Conservation (phyloP, 176 grass and related monocot genomes). For the Triticum timopheevii region DNA sequence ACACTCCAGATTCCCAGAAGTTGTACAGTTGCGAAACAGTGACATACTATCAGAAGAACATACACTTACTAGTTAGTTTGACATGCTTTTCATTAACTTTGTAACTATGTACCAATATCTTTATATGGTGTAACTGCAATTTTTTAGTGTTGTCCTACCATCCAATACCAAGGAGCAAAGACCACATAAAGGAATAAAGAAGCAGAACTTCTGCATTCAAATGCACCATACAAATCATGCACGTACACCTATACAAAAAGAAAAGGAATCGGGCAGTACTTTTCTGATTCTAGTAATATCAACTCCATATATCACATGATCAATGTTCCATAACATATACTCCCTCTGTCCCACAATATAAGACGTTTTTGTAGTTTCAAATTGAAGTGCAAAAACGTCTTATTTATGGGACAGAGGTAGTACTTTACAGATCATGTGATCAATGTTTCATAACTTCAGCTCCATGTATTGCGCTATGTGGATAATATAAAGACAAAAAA, state of each 20-base stretch:
- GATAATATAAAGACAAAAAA: not conserved
- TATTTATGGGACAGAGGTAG: too few species aligned
- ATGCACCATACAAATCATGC: not conserved
- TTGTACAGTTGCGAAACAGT: not conserved
- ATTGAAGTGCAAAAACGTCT: too few species aligned
- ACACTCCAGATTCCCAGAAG: not conserved
- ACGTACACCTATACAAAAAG: not conserved
- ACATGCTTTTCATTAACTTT: not conserved
- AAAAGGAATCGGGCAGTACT: not conserved
- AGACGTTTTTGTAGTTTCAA: too few species aligned
- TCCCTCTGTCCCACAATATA: too few species aligned
- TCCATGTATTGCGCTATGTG: not conserved
- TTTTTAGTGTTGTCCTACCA: not conserved
- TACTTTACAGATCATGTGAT: not conserved
- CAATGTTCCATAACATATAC: not conserved
- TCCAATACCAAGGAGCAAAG: constrained; percentile 1
- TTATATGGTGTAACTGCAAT: not conserved
- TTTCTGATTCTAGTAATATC: not conserved
- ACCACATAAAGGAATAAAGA: not conserved
- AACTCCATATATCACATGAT: not conserved
- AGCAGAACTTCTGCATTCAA: not conserved
- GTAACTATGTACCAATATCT: not conserved
- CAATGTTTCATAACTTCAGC: not conserved
- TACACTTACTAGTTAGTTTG: not conserved
- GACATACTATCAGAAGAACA: not conserved